A percentile compares a stretch with the other conserved stretches of the same genome.
Conservation (phyloP, 768 basidiomycete species). For the Daedalea quercina region DNA sequence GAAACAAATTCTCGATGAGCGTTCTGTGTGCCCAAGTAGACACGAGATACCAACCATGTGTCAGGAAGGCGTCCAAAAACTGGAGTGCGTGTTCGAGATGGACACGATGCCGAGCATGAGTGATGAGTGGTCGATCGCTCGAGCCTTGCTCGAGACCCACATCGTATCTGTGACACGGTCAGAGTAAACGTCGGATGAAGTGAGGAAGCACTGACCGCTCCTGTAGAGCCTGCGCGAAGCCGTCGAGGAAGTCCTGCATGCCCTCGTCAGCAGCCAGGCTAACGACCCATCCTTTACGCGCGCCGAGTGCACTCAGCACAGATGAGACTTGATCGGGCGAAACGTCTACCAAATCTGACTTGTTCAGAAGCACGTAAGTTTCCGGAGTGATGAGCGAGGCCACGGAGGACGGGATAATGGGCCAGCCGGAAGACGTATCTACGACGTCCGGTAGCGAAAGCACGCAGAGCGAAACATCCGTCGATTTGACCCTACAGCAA, state of each 20-base stretch:
- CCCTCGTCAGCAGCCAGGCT: constrained; percentile 60
- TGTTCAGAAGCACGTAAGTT: constrained; percentile 76
- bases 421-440: background rate
- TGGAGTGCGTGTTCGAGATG: constrained; percentile 62
- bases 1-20: too few species aligned
- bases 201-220: constrained; percentile 32
- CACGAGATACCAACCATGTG: constrained; percentile 31
- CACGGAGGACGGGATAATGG: constrained; percentile 39
- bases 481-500: constrained; percentile 46
- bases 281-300: constrained; percentile 41
- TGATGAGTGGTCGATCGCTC: constrained; percentile 52
- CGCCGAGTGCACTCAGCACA: background rate
- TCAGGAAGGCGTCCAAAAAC: constrained; percentile 59
- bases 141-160: constrained; percentile 5
- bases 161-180: too few species aligned
- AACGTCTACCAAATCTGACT: constrained; percentile 46
- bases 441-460: constrained; percentile 56
- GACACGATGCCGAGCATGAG: constrained; percentile 71
- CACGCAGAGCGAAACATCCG: constrained; percentile 77
- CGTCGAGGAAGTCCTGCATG: constrained; percentile 50
- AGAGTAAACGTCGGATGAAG: background rate
- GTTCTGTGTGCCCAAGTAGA: too few species aligned
- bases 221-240: constrained; percentile 46
- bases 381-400: constrained; percentile 33
- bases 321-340: background rate